Evolutionary conservation across 441 rosid genomes (phyloP), one percentile per base, ranked within the genome.

Genomic region (Jatropha multifida): DNA sequence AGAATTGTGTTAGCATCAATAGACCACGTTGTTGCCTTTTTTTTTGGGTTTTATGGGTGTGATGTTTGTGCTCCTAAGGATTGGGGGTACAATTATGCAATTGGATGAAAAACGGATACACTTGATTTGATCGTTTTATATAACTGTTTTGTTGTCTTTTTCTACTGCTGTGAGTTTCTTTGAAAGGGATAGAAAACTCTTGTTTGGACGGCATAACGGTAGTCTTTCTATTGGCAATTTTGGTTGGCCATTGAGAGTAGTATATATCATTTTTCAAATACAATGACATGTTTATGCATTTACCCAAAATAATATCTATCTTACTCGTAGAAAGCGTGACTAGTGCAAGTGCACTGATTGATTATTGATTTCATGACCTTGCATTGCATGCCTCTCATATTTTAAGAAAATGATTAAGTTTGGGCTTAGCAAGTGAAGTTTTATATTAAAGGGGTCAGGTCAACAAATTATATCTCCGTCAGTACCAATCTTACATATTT

Each of bases 21-120:
- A 89, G 91, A 97, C 92, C 97, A 82, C 90, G 97, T 69, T 93
- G 82, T 84, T 94, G 78, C 99, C 97, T 0, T 94, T 91, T 81
- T 80, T 89, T 89, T 92, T 68, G 99, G 99, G 20, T 90, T 94
- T 46, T 80, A 93, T 77, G 94, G 94, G 40, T 94, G 88, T 77
- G 93, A 91, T 56, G 99, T 91, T 83, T 86, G 88, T 72, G 83
- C 86, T 63, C 87, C 93, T 0, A 81, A 88, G 96, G 86, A 91
- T 63, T 85, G 86, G 90, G 90, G 84, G 83, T 11, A 76, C 90
- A 7, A 80, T 90, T 74, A 82, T 83, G 71, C 90, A 88, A 66
- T 76, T 94, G 70, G 97, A 89, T 77, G 86, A 69, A 32, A 93
- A 87, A 81, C 82, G 90, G 76, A 85, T 91, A 77, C 81, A 97